Evolutionary conservation across 208 protist genomes (phyloP), one percentile per base, ranked within the genome.

Genomic region (Leishmania martiniquensis): DNA sequence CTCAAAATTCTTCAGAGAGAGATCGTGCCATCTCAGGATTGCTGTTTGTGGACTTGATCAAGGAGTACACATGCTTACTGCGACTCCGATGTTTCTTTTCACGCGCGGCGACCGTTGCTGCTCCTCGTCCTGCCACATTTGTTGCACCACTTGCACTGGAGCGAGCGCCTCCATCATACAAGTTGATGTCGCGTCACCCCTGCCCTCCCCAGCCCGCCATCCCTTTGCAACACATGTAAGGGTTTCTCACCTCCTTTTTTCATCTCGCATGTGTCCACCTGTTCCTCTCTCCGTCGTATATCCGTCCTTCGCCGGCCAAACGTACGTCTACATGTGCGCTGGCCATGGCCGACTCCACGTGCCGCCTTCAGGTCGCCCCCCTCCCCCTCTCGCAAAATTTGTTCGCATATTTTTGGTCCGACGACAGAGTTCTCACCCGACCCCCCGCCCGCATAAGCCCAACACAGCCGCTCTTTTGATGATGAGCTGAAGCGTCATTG

Each of bases 211-310:
- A n/a, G n/a, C n/a, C n/a, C n/a, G 60, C 15, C 3, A 25, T 44
- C 42, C 3, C 32, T 22, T 42, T 15, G 29, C 60, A 66, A 20
- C 32, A 20, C 60, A 4, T 34, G 7, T 1, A 34, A 42, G 49
- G 12, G 9, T 47, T 47, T 25, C 51, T 13, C 54, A 4, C 34
- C 4, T 34, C 10, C 34, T 63, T 63, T 37, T 34, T 34, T 77
- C 78, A 37, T 69, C 80, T 67, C 68, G 22, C n/a, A 44, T 7
- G 6, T 20, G 54, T 68, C 75, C 52, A 2, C 4, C 2, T 37
- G n/a, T n/a, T n/a, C 22, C 9, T 74, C 32, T 49, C 37, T 29
- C 45, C 39, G 15, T 49, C 39, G 63, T 66, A 42, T 20, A 4
- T 66, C 32, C 42, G 12, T 9, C 4, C 55, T 29, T 22, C 55